These are phyloP conservation scores for Russula sp. DNA, from an alignment of 768 basidiomycete genomes.

Conservation along the genomic window DNA sequence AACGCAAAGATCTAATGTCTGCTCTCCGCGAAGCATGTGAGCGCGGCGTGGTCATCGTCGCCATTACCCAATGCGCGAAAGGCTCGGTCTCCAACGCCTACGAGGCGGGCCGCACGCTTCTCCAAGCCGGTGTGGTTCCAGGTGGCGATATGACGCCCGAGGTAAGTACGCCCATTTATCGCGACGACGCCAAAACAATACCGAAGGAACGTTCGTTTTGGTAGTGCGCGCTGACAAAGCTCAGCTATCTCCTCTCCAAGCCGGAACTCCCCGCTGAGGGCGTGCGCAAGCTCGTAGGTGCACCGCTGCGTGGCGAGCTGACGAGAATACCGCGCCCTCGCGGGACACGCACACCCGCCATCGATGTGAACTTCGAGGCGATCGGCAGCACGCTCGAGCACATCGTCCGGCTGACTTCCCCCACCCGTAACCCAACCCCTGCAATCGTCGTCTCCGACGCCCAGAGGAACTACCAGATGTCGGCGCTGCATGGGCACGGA, in stretches of 20 bases:
- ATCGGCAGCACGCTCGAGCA: constrained; percentile 66
- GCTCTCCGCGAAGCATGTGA: constrained; percentile 78
- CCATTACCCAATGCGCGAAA: constrained; percentile 86
- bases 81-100: constrained; percentile 85
- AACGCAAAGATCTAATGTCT: constrained; percentile 69
- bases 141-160: constrained; percentile 97
- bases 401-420: constrained; percentile 59
- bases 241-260: constrained; percentile 87
- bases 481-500: constrained; percentile 72
- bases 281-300: constrained; percentile 71
- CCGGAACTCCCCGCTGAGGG: constrained; percentile 63
- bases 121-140: constrained; percentile 72
- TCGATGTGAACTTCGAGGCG: constrained; percentile 53
- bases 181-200: background rate
- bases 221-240: constrained; percentile 86
- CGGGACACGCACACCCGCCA: constrained; percentile 42
- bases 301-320: constrained; percentile 86
- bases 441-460: constrained; percentile 40
- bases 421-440: constrained; percentile 40
- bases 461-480: constrained; percentile 43
- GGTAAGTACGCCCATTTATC: constrained; percentile 46
- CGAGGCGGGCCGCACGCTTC: constrained; percentile 68
- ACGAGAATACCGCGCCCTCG: constrained; percentile 47
- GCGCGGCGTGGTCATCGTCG: constrained; percentile 82
- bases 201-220: background rate